Base-by-base conservation (phyloP, 2,329 filamentous ascomycete species). In the Zymoseptoria pseudotritici region DNA sequence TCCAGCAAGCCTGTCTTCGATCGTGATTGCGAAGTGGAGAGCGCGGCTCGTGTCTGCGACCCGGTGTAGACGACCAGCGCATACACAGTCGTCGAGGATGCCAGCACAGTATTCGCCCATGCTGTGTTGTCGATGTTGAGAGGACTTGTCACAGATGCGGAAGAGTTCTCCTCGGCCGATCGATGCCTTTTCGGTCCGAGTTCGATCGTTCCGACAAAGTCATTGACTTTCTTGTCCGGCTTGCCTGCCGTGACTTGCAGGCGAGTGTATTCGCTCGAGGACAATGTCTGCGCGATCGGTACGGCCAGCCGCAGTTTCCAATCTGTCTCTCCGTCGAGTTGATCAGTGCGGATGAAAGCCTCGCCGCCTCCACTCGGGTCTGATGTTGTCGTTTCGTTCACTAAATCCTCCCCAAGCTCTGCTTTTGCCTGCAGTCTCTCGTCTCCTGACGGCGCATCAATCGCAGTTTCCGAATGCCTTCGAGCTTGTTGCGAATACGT, bases 81-180 rank as follows among this genome's bases (percentile, higher is more conserved):
- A 60, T 96, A 80, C 0, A 94, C 94, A 3, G 85, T 89, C 1
- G 89, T 93, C 72, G 92, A 94, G 1, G 93, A 97, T 1, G 94
- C 94, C 61, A 99, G 88, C 22, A 99, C 89, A 0, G 94, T 99
- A 72, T 97, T 99, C 19, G 93, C 93, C 94, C 95, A 99, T 9
- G 95, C 94, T 7, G 94, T 97, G 71, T 99, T 97, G 75, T 99
- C 94, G 63, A 99, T 97, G 1, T 85, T 90, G 46, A 99, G 79
- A 1, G 92, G 86, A 2, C 87, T 84, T 4, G 88, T 89, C 60
- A 56, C 60, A 7, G 17, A 7, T 21, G 61, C 58, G 4, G 46
- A 29, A 58, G 1, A 64, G 19, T 49, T 46, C 29, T 53, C 13
- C 10, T 56, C 54, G 6, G 77, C 68, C 70, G 82, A 66, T 77